These are phyloP conservation scores for Mycena pura DNA, from an alignment of 768 basidiomycete species.

Conservation along the genomic window DNA sequence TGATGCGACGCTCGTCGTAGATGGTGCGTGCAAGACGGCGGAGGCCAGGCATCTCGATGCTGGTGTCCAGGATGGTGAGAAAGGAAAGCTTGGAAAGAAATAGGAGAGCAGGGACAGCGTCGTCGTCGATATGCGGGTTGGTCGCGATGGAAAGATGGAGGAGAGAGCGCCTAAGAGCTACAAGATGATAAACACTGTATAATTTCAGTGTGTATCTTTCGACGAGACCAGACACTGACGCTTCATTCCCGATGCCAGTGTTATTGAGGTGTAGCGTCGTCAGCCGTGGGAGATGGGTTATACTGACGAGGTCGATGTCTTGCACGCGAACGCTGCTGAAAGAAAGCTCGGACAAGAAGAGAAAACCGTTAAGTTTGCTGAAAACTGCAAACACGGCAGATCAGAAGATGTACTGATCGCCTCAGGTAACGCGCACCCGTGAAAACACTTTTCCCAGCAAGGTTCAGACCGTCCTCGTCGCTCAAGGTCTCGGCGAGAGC, in stretches of 20 bases:
- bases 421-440: slow-evolving; percentile 40
- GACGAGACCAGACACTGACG: slow-evolving; percentile 43
- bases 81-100: slow-evolving; percentile 53
- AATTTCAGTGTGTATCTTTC: slow-evolving; percentile 15
- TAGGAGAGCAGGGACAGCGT: slow-evolving; percentile 60
- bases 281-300: slow-evolving; percentile 62
- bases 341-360: slow-evolving; percentile 55
- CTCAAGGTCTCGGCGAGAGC: slow-evolving; percentile 52
- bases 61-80: slow-evolving; percentile 61
- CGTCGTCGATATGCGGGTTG: slow-evolving; percentile 63
- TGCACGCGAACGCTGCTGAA: slow-evolving; percentile 51
- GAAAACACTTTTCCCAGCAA: slow-evolving; percentile 50
- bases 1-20: slow-evolving; percentile 42
- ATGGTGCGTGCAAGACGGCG: slow-evolving; percentile 53
- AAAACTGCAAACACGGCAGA: slow-evolving; percentile 47
- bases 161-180: slow-evolving; percentile 61
- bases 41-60: slow-evolving; percentile 63
- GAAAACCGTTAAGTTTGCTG: slow-evolving; percentile 57
- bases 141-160: slow-evolving; percentile 55
- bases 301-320: slow-evolving; percentile 56
- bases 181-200: slow-evolving; percentile 62
- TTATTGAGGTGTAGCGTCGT: slow-evolving; percentile 53
- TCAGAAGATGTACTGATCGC: not conserved
- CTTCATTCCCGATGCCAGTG: slow-evolving; percentile 67
- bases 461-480: slow-evolving; percentile 57